Base-by-base conservation (phyloP, 305 asterid genomes). In the Fraxinus greggii region DNA sequence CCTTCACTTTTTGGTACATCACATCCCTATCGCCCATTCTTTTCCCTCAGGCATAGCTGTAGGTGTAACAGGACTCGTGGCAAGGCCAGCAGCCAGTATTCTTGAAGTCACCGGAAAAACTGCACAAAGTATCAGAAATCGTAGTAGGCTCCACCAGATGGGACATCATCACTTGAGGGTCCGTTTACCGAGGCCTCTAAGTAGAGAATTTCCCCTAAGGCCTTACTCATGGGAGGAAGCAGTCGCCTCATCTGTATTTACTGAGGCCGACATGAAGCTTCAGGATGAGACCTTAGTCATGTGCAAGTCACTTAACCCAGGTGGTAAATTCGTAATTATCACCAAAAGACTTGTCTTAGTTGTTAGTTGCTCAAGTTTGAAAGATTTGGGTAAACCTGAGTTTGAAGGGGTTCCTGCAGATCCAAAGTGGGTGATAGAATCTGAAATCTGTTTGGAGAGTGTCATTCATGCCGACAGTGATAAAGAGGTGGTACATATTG, bases 201-300 rank as follows among this genome's bases (percentile, higher is more conserved):
- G 90, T 75, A 79, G 90, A 48, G 98, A 90, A 75, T 86, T 89
- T 72, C 94, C 97, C 24, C 81, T 96, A 81, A 88, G 85, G 86
- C 92, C 98, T 15, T 96, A 94, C 85, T 93, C 97, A 23, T 93
- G 98, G 98, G 99, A 96, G 79, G 98, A 96, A 90, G 98, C 99
- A 40, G 85, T 94, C 33, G 99, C 98, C 83, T 87, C 91, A 56
- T 88, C 92, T 80, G 89, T 91, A 75, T 97, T 93, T 85, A 82
- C 87, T 51, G 95, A 91, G 75, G 84, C 89, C 8, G 88, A 88
- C 42, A 74, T 78, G 76, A 93, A 83, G 83, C 85, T 88, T 85
- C 85, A 86, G 83, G 92, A 90, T 9, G 97, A 90, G 88, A 88
- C 84, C 13, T 83, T 94, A 75, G 84, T 96, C 56, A 80, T 87